Conservation (phyloP, 176 grass and related monocot species). For the Carex scoparia region DNA sequence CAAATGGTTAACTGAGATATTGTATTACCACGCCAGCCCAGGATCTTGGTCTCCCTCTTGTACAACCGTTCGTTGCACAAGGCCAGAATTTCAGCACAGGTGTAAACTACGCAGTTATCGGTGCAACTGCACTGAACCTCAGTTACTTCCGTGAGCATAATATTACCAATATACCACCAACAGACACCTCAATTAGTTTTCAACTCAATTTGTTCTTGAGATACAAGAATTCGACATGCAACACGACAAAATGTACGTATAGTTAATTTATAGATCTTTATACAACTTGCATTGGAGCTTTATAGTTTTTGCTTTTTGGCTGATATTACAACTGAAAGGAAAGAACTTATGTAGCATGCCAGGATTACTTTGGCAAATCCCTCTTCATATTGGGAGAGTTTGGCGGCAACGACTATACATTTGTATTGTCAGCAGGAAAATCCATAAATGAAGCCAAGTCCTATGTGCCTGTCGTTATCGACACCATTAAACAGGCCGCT, state of each 20-base stretch:
- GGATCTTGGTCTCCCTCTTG: slow-evolving; percentile 37
- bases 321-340: background rate
- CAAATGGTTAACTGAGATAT: background rate
- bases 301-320: background rate
- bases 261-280: background rate
- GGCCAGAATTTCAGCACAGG: slow-evolving; percentile 22
- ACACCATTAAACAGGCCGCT: slow-evolving; percentile 37
- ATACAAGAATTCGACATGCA: slow-evolving; percentile 23
- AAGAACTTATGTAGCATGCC: slow-evolving; percentile 24
- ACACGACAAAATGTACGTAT: background rate
- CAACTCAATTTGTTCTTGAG: slow-evolving; percentile 48
- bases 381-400: slow-evolving; percentile 63
- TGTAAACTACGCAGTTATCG: slow-evolving; percentile 60
- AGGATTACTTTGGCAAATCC: slow-evolving; percentile 27
- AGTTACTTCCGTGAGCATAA: slow-evolving; percentile 41
- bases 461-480: slow-evolving; percentile 36
- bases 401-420: slow-evolving; percentile 48
- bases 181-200: slow-evolving; percentile 46
- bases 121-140: slow-evolving; percentile 44
- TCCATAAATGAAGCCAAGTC: slow-evolving; percentile 32
- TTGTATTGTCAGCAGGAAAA: slow-evolving; percentile 32
- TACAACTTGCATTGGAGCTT: background rate
- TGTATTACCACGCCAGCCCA: slow-evolving; percentile 25
- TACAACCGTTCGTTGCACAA: slow-evolving; percentile 37
- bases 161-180: slow-evolving; percentile 34